Evolutionary conservation across 306 rosid species (phyloP), one percentile per base, ranked within the genome.

Genomic region (Nissolia schottii): DNA sequence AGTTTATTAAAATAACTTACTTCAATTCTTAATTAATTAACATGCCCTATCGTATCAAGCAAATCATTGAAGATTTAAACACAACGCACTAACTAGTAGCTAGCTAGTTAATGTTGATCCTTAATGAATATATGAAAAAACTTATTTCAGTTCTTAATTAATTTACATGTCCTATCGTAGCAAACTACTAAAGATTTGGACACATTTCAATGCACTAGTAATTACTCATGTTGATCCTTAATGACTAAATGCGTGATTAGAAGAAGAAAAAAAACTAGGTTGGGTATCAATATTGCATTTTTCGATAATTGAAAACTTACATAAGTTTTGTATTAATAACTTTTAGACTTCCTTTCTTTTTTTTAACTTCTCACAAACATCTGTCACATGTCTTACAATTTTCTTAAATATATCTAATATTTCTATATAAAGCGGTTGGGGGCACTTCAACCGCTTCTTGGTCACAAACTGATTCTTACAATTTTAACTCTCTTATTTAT

Each of bases 201-300:
- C n/a, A n/a, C n/a, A n/a, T n/a, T n/a, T n/a, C n/a, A n/a, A n/a
- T n/a, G n/a, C n/a, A n/a, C n/a, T n/a, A n/a, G n/a, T n/a, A n/a
- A n/a, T n/a, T n/a, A n/a, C n/a, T n/a, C n/a, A 64, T 29, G 70
- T 35, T 79, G 4, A 79, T 79, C 78, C 69, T 64, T 35, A 16
- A 31, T 53, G 51, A 71, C 51, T 41, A 61, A 38, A n/a, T 23
- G 35, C 12, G 7, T 18, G 23, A 73, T 31, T 60, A 61, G 3
- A 61, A 25, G 7, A n/a, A n/a, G n/a, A n/a, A n/a, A n/a, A n/a
- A n/a, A n/a, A n/a, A n/a, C n/a, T 13, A 3, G 4, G 50, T 41
- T 41, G 54, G 5, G 24, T 24, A 38, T 62, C 19, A n/a, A 15
- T 23, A 6, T 40, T 6, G 35, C 27, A 7, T 34, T 34, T n/a